Evolutionary conservation across 1,284 basidiomycete species (phyloP), one percentile per base, ranked within the genome.

Genomic region (Macrocybe sp.): DNA sequence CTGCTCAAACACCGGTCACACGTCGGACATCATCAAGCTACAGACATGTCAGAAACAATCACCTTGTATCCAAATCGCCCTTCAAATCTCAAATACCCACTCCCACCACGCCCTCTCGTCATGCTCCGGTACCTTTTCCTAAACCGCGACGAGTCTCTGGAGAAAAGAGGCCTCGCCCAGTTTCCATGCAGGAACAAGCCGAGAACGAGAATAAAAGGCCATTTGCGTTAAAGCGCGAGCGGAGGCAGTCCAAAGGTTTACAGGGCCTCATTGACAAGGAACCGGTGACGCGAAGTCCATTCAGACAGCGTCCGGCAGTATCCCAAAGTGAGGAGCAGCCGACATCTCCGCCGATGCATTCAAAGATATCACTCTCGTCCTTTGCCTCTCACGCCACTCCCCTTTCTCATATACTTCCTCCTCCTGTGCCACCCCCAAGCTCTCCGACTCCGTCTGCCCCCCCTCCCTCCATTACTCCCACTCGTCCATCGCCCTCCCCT

Each of bases 251-350:
- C 33, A 84, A 80, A 60, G 81, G 77, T 2, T 83, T 89, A 56
- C 84, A 87, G 59, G 80, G 79, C 29, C 78, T 93, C 34, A 75
- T 84, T 0, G 76, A 87, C 64, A 84, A 77, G 56, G 88, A 88
- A 59, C 82, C 84, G 7, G 92, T 95, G 39, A 83, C 84, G 22
- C 90, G 87, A 68, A 92, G 88, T 56, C 91, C 91, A n/a, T 94
- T 94, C 71, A 76, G 76, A 31, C 60, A 61, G 47, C 54, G 56
- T 43, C 41, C 50, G 5, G 10, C 52, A 4, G 47, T 48, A 31
- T 37, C 47, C 22, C 22, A 22, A 22, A 22, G 22, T 42, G 59
- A 58, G 41, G 56, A 59, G n/a, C 41, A 55, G 28, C 56, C 57
- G 7, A 57, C 57, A 7, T 58, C 63, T 10, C 60, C 62, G 10